Conservation (phyloP, 1,284 basidiomycete species). For the Cutaneotrichosporon cyanovorans region DNA sequence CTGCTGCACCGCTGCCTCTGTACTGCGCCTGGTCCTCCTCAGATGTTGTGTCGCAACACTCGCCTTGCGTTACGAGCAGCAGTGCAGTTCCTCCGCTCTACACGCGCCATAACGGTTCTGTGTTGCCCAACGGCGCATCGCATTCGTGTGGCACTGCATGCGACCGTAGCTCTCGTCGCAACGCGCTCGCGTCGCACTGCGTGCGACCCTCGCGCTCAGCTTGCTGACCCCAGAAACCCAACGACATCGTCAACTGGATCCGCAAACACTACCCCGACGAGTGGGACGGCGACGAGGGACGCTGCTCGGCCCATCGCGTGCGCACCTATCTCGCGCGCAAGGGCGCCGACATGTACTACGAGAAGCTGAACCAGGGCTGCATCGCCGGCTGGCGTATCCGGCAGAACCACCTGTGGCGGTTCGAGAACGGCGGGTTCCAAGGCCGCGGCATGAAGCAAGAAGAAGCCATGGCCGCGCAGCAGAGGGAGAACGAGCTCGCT, state of each 20-base stretch:
- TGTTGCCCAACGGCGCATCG: too few species aligned
- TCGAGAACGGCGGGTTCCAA: conserved; percentile 43
- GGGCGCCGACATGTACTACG: conserved; percentile 45
- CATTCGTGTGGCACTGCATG: too few species aligned
- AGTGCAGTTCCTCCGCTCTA: too few species aligned
- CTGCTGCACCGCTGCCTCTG: too few species aligned
- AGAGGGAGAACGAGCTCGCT: conserved; percentile 36
- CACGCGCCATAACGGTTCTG: too few species aligned
- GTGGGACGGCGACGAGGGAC: conserved; percentile 45
- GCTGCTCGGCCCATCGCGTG: conserved; percentile 42
- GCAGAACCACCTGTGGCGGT: conserved; percentile 43
- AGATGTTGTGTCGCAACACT: too few species aligned
- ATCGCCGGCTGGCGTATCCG: conserved; percentile 43
- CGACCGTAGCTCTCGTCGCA: not conserved
- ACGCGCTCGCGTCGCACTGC: too few species aligned
- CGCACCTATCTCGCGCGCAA: conserved; percentile 44
- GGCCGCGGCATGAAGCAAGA: conserved; percentile 45
- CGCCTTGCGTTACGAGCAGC: too few species aligned
- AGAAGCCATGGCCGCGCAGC: conserved; percentile 35
- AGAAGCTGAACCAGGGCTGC: conserved; percentile 42
- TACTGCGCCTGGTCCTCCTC: too few species aligned
- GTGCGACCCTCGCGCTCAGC: not conserved
- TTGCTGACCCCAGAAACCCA: conserved; percentile 36
- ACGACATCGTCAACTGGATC: conserved; percentile 45
- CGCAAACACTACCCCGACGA: conserved; percentile 42